Conservation (phyloP, 2,329 filamentous ascomycete genomes). For the Microdochium trichocladiopsis region DNA sequence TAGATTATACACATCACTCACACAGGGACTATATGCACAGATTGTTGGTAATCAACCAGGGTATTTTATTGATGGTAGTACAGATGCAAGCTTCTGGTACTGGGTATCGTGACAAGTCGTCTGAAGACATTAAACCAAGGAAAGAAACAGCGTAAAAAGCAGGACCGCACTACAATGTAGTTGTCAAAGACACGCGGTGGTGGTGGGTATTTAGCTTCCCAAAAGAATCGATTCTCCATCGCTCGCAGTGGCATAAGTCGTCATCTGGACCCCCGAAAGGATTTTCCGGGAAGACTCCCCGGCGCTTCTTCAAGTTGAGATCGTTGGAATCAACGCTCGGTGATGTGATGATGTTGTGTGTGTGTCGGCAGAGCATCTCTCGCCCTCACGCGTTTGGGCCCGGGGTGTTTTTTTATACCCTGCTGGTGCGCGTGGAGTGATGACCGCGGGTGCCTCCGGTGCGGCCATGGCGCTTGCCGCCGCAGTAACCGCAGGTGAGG, state of each 20-base stretch:
- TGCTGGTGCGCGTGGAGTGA: not conserved
- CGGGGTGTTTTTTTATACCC: not conserved
- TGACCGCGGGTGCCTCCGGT: conserved; percentile 8
- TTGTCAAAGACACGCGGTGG: not conserved
- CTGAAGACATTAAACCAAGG: not conserved
- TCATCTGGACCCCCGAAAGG: too few species aligned
- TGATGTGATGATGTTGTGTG: too few species aligned
- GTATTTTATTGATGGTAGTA: not conserved
- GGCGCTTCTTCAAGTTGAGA: too few species aligned
- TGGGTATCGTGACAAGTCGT: not conserved
- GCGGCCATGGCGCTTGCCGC: conserved; percentile 8
- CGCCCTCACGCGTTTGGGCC: not conserved
- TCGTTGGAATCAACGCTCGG: too few species aligned
- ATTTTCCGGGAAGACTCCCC: too few species aligned
- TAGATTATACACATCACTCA: too few species aligned
- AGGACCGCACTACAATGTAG: too few species aligned
- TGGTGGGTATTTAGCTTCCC: too few species aligned
- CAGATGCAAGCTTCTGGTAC: not conserved
- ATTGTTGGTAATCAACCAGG: not conserved
- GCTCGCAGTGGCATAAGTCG: too few species aligned
- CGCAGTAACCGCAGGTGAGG: conserved; percentile 47
- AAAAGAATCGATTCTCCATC: too few species aligned
- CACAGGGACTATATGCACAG: too few species aligned
- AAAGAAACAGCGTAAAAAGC: not conserved
- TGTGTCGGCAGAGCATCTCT: not conserved